Evolutionary conservation across 306 rosid genomes (phyloP).

Genomic region (Rosa rugosa): DNA sequence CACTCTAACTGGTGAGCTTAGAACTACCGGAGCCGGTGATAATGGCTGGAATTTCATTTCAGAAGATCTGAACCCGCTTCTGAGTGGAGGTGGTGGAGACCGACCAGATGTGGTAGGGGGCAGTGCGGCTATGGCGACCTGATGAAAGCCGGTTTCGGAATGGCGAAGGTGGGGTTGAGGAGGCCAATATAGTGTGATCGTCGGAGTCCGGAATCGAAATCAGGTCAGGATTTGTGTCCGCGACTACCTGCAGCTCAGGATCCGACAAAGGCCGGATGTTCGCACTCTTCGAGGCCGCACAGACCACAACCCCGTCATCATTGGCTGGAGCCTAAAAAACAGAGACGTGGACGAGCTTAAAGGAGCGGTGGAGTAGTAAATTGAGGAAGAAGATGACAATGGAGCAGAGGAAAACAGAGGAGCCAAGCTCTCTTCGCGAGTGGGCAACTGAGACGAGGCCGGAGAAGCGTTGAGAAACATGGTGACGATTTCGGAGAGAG

Average conservation of each 20-base stretch:
- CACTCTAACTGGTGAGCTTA: neutral
- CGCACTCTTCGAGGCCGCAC: constrained; percentile 49
- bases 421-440: constrained; percentile 25
- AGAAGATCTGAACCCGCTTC: constrained; percentile 69
- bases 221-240: no score
- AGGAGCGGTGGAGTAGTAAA: constrained; percentile 18
- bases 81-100: constrained; percentile 67
- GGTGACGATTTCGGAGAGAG: constrained; percentile 2
- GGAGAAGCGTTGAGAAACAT: constrained; percentile 61
- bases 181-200: no score
- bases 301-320: constrained; percentile 26
- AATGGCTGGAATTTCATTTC: constrained; percentile 59
- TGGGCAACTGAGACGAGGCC: constrained; percentile 32
- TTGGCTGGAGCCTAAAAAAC: constrained; percentile 24
- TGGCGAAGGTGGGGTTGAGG: no score
- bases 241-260: no score
- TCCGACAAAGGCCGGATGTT: constrained; percentile 36
- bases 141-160: no score
- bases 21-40: constrained; percentile 52
- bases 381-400: neutral
- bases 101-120: constrained; percentile 24
- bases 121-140: no score
- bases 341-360: constrained; percentile 35
- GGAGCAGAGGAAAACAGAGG: constrained; percentile 36
- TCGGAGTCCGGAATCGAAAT: no score